Percentiles rank a stretch among this genome's conserved stretches.
Conservation (phyloP, 2,329 filamentous ascomycete species). For the Talaromyces piceae region DNA sequence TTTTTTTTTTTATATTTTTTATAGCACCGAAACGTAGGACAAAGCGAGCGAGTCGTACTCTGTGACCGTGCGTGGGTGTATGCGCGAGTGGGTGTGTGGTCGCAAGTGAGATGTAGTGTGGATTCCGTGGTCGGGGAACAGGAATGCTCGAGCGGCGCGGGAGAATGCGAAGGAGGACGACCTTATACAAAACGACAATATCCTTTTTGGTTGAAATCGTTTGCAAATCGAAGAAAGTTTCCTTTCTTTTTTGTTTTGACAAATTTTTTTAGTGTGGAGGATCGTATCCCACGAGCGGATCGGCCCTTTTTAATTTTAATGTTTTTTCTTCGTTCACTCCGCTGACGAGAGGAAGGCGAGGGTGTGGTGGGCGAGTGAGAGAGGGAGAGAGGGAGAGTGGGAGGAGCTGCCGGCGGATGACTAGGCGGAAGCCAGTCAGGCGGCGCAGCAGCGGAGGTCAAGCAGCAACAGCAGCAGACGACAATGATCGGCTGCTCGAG, state of each 20-base stretch:
- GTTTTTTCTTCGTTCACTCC: neutral
- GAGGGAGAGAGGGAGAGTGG: constrained; percentile 5
- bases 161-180: neutral
- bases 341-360: constrained; percentile 1
- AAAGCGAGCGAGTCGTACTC: constrained; percentile 5
- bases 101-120: neutral
- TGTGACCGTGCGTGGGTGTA: neutral
- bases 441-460: neutral
- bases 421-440: neutral
- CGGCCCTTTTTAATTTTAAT: neutral
- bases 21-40: constrained; percentile 16
- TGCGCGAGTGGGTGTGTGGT: neutral
- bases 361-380: constrained; percentile 10
- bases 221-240: neutral
- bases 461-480: constrained; percentile 9
- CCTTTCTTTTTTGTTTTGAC: neutral
- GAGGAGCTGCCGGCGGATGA: constrained; percentile 1
- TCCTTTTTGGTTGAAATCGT: neutral
- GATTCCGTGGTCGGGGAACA: neutral
- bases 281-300: neutral
- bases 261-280: neutral
- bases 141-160: constrained; percentile 1
- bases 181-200: neutral
- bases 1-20: neutral
- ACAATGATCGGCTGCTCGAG: constrained; percentile 14